These are phyloP conservation scores for Sphaceloma murrayae DNA, from an alignment of 2,329 filamentous ascomycete genomes.

Conservation along the genomic window DNA sequence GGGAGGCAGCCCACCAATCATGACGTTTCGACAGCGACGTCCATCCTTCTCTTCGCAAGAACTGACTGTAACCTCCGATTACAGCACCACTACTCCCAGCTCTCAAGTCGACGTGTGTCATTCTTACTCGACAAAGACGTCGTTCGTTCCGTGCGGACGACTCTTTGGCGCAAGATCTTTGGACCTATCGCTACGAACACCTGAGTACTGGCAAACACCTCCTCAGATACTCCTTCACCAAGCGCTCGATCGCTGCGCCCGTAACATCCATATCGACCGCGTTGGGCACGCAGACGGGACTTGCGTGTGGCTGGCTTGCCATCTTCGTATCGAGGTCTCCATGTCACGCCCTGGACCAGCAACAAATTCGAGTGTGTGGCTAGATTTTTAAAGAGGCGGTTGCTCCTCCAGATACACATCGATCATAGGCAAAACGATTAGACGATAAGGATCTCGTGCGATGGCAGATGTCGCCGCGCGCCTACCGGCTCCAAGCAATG, in stretches of 20 bases:
- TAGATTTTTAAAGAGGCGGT: neutral
- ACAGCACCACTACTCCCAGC: neutral
- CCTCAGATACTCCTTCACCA: no score
- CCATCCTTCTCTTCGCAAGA: slow-evolving; percentile 3
- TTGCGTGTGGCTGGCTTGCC: neutral
- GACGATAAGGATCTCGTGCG: no score
- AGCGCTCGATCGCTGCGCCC: no score
- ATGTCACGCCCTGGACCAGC: neutral
- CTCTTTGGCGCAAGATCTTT: no score
- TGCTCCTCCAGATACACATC: neutral
- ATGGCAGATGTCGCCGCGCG: slow-evolving; percentile 22
- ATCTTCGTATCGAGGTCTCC: neutral
- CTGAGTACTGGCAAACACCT: no score
- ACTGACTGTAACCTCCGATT: no score
- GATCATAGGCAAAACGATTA: no score
- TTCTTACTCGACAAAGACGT: slow-evolving; percentile 8
- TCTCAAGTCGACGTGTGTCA: neutral
- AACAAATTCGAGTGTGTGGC: slow-evolving; percentile 10
- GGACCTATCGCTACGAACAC: no score
- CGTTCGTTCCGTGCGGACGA: no score
- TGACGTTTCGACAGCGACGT: slow-evolving; percentile 9
- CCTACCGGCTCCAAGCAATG: slow-evolving; percentile 24
- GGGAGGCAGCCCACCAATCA: slow-evolving; percentile 12
- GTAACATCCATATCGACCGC: no score
- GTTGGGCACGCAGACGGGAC: no score